Evolutionary conservation across 148 eudicot genomes (phyloP).

Genomic region (Spergularia marina): DNA sequence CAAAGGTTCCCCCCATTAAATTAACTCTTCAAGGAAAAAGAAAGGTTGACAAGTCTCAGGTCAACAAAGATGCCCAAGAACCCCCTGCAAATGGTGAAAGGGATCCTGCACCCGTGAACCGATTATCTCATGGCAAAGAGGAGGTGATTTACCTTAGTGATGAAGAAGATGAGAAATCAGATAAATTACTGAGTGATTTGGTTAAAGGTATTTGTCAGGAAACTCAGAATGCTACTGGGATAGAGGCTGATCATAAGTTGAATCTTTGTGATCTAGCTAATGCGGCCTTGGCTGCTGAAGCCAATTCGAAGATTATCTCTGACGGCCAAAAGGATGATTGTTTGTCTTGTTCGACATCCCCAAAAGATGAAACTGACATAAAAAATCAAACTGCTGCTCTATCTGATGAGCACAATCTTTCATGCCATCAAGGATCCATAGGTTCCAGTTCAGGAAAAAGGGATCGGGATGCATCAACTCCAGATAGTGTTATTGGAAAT

Average conservation of each 20-base stretch:
- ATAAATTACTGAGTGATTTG: constrained; percentile 26
- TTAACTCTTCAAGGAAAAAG: constrained; percentile 28
- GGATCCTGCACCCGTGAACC: constrained; percentile 26
- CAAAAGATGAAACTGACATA: constrained; percentile 34
- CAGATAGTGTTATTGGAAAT: constrained; percentile 32
- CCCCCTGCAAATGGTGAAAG: constrained; percentile 17
- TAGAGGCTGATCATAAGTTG: constrained; percentile 34
- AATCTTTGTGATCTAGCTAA: constrained; percentile 39
- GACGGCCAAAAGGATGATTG: constrained; percentile 35
- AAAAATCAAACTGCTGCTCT: constrained; percentile 33
- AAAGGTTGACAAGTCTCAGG: constrained; percentile 23
- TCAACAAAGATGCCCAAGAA: constrained; percentile 36
- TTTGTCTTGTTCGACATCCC: constrained; percentile 39
- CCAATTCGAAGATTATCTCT: constrained; percentile 28
- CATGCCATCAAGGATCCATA: constrained; percentile 34
- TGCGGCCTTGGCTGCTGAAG: constrained; percentile 43
- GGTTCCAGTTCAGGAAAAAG: constrained; percentile 31
- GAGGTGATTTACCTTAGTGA: constrained; percentile 77
- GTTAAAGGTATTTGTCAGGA: constrained; percentile 25
- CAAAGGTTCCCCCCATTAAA: constrained; percentile 32
- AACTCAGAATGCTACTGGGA: constrained; percentile 20
- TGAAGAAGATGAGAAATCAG: constrained; percentile 66
- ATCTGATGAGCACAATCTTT: constrained; percentile 30
- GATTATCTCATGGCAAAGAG: constrained; percentile 35
- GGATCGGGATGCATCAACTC: constrained; percentile 31